Conservation (phyloP, 495 filamentous ascomycete species). For the Aspergillus incahuasiensis region DNA sequence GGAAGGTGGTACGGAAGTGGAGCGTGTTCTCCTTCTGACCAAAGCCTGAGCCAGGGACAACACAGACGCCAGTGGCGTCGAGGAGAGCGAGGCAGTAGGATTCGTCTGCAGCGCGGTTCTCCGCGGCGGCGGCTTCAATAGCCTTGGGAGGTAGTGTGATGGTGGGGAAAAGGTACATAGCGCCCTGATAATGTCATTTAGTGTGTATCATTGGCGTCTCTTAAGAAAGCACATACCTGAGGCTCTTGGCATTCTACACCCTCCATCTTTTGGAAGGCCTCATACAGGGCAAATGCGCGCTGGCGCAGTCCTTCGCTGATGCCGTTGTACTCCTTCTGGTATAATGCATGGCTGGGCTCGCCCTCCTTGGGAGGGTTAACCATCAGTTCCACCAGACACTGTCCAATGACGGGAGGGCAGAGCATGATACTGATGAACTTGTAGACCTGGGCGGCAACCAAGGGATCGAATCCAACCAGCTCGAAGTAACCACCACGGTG, state of each 20-base stretch:
- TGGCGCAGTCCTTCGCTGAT: conserved; percentile 70
- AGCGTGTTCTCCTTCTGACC: conserved; percentile 87
- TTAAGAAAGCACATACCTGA: conserved; percentile 37
- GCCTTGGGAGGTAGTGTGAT: conserved; percentile 76
- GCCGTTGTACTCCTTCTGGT: conserved; percentile 74
- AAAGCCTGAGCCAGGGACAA: conserved; percentile 88
- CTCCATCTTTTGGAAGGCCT: conserved; percentile 91
- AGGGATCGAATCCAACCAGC: conserved; percentile 77
- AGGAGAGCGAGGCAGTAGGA: conserved; percentile 89
- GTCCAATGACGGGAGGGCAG: conserved; percentile 90
- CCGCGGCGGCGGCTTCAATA: conserved; percentile 64
- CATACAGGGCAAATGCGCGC: conserved; percentile 77
- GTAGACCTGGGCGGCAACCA: conserved; percentile 91
- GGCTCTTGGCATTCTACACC: conserved; percentile 86
- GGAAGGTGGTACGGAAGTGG: conserved; percentile 96
- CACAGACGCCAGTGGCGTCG: conserved; percentile 92
- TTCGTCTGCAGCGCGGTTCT: conserved; percentile 76
- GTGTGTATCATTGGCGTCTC: neutral
- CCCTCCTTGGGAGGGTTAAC: conserved; percentile 86
- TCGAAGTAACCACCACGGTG: conserved; percentile 98
- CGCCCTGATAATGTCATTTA: conserved; percentile 50
- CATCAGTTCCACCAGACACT: conserved; percentile 95
- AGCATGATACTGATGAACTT: conserved; percentile 96
- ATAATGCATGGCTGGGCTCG: conserved; percentile 75
- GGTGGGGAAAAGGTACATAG: conserved; percentile 98